Evolutionary conservation across 495 filamentous ascomycete genomes (phyloP).

Genomic region (Elaphomyces granulatus): DNA sequence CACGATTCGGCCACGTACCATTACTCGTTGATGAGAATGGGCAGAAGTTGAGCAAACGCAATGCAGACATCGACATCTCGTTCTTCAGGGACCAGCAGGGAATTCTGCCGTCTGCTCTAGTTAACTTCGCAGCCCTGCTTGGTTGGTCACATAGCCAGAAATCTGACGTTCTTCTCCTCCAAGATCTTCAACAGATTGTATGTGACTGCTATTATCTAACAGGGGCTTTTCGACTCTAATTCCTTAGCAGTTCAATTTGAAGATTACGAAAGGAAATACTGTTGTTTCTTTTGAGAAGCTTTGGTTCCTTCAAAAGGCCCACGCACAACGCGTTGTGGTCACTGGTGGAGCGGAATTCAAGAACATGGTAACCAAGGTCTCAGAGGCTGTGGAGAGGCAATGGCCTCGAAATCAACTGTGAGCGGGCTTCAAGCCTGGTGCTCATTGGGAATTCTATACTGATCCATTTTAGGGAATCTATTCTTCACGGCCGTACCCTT

Average conservation of each 20-base stretch:
- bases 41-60: slow-evolving; percentile 85
- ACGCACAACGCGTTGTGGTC: slow-evolving; percentile 36
- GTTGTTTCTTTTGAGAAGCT: slow-evolving; percentile 70
- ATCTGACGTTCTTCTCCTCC: slow-evolving; percentile 53
- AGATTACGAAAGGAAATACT: slow-evolving; percentile 84
- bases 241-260: slow-evolving; percentile 48
- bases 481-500: slow-evolving; percentile 20
- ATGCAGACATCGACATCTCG: slow-evolving; percentile 52
- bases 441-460: not conserved
- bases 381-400: slow-evolving; percentile 19
- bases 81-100: slow-evolving; percentile 49
- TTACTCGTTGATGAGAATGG: slow-evolving; percentile 59
- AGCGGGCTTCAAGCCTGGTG: too few relatives aligned
- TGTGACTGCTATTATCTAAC: slow-evolving; percentile 5
- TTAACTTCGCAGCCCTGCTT: slow-evolving; percentile 72
- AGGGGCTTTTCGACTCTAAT: not conserved
- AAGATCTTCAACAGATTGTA: slow-evolving; percentile 55
- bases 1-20: slow-evolving; percentile 76
- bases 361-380: slow-evolving; percentile 32
- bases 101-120: slow-evolving; percentile 56
- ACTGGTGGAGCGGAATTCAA: slow-evolving; percentile 26
- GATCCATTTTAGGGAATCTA: slow-evolving; percentile 11
- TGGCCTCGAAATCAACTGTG: slow-evolving; percentile 18
- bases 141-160: slow-evolving; percentile 66
- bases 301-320: slow-evolving; percentile 60